phyloP scores from a whole-genome alignment of 176 grass and related monocot genomes.

The Phyllostachys edulis region DNA sequence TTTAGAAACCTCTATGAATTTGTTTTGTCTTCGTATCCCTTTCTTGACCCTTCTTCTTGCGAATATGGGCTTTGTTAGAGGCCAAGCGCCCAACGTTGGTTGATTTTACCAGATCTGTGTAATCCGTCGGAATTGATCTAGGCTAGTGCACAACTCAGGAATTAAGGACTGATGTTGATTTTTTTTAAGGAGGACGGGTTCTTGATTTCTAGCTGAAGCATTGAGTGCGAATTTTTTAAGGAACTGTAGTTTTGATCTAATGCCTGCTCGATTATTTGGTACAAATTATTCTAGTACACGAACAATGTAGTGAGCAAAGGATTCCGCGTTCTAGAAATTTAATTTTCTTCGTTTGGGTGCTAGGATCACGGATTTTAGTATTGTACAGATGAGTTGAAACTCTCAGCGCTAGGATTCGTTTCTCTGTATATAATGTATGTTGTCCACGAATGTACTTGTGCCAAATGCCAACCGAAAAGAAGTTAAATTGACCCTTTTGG shows the following conservation, averaged over 20 bases:
- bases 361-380: neutral
- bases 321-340: neutral
- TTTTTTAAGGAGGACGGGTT: neutral
- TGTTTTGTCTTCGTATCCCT: neutral
- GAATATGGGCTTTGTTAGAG: neutral
- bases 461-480: neutral
- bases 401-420: neutral
- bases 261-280: neutral
- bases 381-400: neutral
- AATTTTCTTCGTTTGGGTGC: neutral
- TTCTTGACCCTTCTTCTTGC: neutral
- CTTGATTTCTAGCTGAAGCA: neutral
- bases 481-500: neutral
- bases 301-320: neutral
- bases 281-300: neutral
- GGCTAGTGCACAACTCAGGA: neutral
- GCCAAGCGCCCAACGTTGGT: neutral
- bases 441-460: neutral
- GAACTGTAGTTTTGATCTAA: neutral
- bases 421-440: neutral
- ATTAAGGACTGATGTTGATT: neutral
- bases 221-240: neutral
- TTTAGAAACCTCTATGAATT: neutral
- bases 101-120: conserved; percentile 27
- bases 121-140: neutral